phyloP scores from a whole-genome alignment of 202 grass and related monocot genomes.

The Miscanthus sacchariflorus region DNA sequence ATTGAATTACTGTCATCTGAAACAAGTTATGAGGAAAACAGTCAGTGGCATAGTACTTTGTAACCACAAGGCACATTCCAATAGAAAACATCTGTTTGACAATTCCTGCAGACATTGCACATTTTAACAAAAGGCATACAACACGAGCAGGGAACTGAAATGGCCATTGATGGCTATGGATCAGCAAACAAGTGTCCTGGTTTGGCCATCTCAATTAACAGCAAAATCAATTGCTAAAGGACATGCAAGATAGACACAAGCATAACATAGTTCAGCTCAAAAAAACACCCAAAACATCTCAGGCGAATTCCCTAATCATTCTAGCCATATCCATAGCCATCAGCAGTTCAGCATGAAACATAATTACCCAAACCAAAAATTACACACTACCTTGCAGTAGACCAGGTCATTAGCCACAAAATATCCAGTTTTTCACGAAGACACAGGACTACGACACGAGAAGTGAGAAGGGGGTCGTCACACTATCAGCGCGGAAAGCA shows the following conservation, averaged over 20 bases:
- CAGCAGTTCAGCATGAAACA: background rate
- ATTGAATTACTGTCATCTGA: constrained; percentile 82
- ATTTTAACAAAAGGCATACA: background rate
- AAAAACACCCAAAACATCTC: background rate
- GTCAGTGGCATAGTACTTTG: constrained; percentile 20
- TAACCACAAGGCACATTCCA: background rate
- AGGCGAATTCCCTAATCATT: background rate
- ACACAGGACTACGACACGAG: background rate
- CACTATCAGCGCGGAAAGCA: constrained; percentile 27
- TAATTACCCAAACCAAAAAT: background rate
- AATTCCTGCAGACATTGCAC: background rate
- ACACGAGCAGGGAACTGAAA: background rate
- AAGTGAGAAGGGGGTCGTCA: constrained; percentile 2
- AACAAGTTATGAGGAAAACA: constrained; percentile 32
- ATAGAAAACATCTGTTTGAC: background rate
- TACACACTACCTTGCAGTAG: background rate
- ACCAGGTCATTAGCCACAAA: background rate
- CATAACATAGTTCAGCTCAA: background rate
- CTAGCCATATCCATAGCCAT: background rate
- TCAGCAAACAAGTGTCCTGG: background rate
- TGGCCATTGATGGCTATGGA: background rate
- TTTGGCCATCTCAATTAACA: background rate
- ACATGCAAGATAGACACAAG: background rate
- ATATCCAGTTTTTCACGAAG: background rate
- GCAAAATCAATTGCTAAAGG: background rate